Base-by-base conservation (phyloP, 768 basidiomycete species). In the Xerocomus brunneocitrinus region DNA sequence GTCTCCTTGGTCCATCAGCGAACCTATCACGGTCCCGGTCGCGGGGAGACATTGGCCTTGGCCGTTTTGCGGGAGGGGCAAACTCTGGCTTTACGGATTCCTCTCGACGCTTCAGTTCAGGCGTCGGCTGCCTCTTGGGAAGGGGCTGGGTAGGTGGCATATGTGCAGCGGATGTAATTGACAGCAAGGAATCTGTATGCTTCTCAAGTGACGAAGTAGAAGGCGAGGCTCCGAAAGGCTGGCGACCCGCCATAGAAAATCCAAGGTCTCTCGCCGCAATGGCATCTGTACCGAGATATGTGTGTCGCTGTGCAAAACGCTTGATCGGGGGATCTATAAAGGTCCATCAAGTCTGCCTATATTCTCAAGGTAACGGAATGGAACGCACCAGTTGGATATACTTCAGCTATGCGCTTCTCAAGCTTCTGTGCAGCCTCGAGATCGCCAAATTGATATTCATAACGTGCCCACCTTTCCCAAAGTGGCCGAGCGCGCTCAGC, bases 381-480 rank as follows among this genome's bases (percentile, higher is more conserved):
- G 8, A 9, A 70, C 82, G 38, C 56, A 92, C 93, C 92, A 46
- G 82, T 82, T 0, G 93, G 85, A 70, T 91, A 98, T 1, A 85
- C 83, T 55, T 98, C 95, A 1, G 86, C 76, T 61, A 98, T 89
- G 8, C 97, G 82, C 56, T 85, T 84, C 69, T 97, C 94, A 44
- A 98, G 80, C 70, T 95, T 91, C 60, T 89, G 84, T 3, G 90
- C 82, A 2, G 90, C 87, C 40, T 89, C 85, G 34, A 95, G 75
- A 69, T 95, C 92, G n/a, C 92, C 92, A 63, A 89, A 98, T 62
- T 91, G 87, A 71, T 94, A 98, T 69, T 97, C 92, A 72, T 95
- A 95, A 51, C 87, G 79, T 4, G 93, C 86, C 97, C 95, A 98
- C 41, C 91, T 82, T 64, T 97, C 93, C 95, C 95, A 99, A 16